phyloP scores from a whole-genome alignment of 2,329 filamentous ascomycete species.

The Ophiostoma piceae region DNA sequence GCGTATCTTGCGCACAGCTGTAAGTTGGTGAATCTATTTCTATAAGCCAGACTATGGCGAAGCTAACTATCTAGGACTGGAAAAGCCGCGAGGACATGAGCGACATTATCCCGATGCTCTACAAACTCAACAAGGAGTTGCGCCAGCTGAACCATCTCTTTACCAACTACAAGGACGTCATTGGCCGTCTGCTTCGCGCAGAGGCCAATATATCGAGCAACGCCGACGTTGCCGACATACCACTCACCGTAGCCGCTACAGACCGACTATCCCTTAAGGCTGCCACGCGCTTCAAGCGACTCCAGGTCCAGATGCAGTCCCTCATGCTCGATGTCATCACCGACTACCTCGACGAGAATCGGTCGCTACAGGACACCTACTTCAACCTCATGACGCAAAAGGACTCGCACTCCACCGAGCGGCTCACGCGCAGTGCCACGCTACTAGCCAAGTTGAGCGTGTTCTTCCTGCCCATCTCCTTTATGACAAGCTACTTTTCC shows the following conservation, averaged over 20 bases:
- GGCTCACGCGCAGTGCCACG: conserved; percentile 65
- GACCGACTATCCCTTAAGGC: conserved; percentile 43
- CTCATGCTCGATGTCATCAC: conserved; percentile 58
- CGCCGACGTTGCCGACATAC: neutral
- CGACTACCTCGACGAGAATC: conserved; percentile 63
- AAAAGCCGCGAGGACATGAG: conserved; percentile 37
- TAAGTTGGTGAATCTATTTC: neutral
- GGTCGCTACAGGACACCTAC: conserved; percentile 66
- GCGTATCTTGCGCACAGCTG: conserved; percentile 6
- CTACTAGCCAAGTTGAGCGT: conserved; percentile 70
- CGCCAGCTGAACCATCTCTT: conserved; percentile 57
- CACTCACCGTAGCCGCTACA: neutral
- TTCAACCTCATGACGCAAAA: conserved; percentile 74
- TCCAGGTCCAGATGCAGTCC: conserved; percentile 54
- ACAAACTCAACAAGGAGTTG: conserved; percentile 56
- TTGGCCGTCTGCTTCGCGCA: conserved; percentile 52
- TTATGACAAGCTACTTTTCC: conserved; percentile 71
- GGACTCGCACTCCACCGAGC: conserved; percentile 66
- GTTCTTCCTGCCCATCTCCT: conserved; percentile 67
- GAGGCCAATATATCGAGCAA: conserved; percentile 25
- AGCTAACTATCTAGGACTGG: conserved; percentile 2
- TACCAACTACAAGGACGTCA: conserved; percentile 54
- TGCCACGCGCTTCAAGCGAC: conserved; percentile 52
- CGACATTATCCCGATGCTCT: conserved; percentile 53
- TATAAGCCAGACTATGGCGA: too few species aligned